Conservation (phyloP, 805 yeast species). For the fission yeast (Schizosaccharomyces pombe) region DNA sequence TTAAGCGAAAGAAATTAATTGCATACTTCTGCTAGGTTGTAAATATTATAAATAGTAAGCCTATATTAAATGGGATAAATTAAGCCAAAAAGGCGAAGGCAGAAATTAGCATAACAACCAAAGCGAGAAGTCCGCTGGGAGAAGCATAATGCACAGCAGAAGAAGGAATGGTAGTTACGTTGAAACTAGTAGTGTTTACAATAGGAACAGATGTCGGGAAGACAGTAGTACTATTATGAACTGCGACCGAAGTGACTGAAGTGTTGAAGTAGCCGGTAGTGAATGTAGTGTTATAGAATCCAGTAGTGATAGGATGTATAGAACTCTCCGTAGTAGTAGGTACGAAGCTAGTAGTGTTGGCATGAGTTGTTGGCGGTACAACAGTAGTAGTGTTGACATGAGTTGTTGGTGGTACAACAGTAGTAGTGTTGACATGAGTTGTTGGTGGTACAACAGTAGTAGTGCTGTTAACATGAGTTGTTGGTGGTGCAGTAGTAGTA, state of each 20-base stretch:
- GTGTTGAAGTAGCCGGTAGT: constrained; percentile 9
- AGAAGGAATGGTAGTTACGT: constrained; percentile 4
- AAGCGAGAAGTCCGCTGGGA: background rate
- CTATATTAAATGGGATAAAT: no score
- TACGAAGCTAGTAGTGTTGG: constrained; percentile 11
- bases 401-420: no score
- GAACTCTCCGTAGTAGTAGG: no score
- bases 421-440: background rate
- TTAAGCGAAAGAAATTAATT: no score
- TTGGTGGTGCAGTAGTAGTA: background rate
- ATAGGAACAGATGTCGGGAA: constrained; percentile 10
- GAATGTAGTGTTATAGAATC: no score
- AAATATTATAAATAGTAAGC: no score
- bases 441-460: no score
- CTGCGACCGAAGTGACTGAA: constrained; percentile 10
- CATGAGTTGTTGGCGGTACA: background rate
- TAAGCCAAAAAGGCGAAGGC: background rate
- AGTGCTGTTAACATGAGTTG: background rate
- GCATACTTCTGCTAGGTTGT: no score
- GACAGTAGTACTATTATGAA: background rate
- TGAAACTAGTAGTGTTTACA: constrained; percentile 1
- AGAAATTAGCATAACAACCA: background rate
- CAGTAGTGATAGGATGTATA: no score
- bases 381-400: constrained; percentile 10
- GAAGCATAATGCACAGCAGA: background rate